Base-by-base conservation (phyloP, 2,329 filamentous ascomycete species). In the Hypomyces perniciosus region DNA sequence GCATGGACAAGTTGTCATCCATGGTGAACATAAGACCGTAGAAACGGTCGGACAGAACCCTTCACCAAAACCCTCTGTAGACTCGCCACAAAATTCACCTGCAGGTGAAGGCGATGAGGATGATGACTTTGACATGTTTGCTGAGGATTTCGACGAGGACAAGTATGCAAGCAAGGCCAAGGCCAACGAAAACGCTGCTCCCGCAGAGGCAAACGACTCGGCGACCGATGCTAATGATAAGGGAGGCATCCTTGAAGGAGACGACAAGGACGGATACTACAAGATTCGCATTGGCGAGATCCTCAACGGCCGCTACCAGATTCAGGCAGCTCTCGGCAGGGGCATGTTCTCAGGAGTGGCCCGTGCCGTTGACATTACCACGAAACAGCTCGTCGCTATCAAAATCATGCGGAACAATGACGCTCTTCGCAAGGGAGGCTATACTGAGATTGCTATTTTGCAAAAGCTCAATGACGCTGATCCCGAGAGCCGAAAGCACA, bases 341-440 rank as follows among this genome's bases (percentile, higher is more conserved):
- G 93, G 93, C 61, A 96, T 96, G 79, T 99, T 96, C 67, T 95
- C 93, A 0, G 90, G 90, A 7, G 93, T 99, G n/a, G 90, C 93
- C 48, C 84, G 90, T 57, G 93, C 93, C 26, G 79, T 82, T 56
- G 91, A 96, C 68, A 80, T 85, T 26, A 83, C 81, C 44, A 88
- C 79, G 52, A 85, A 84, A 62, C 80, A 81, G 59, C 68, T 87
- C n/a, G 91, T 97, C 31, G 93, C 93, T 27, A 88, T 99, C 77
- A 99, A 99, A 72, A 93, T 99, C 61, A 95, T 97, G 69, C 88
- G 93, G 56, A 95, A 95, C 68, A 97, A 99, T 62, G 91, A 96
- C 63, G 88, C 89, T 9, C 86, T 96, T 67, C 80, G 84, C 58
- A 96, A 96, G 68, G 91, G 90, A 42, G 93, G 91, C 20, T 84